A percentile compares a stretch with the other conserved stretches of the same genome.
These are phyloP conservation scores for Coccomyxa sp. DNA, from an alignment of 139 green algal species.

Conservation along the genomic window DNA sequence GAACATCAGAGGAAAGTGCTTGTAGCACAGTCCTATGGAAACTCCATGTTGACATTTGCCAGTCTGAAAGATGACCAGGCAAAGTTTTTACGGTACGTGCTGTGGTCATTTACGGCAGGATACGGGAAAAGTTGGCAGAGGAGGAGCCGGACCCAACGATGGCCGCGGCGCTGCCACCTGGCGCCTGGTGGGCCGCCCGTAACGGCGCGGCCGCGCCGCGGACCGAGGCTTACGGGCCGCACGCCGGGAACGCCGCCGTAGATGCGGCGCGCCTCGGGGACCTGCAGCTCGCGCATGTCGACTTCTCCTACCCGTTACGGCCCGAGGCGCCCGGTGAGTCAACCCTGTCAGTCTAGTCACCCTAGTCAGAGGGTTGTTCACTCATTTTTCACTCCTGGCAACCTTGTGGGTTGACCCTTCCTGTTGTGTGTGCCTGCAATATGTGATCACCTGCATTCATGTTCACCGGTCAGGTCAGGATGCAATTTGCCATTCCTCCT, in stretches of 20 bases:
- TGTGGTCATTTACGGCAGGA: slow-evolving; percentile 11
- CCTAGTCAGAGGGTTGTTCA: too few species aligned
- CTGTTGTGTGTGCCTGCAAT: too few species aligned
- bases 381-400: too few species aligned
- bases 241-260: slow-evolving; percentile 30
- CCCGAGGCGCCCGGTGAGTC: slow-evolving; percentile 27
- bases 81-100: too few species aligned
- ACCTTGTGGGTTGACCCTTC: too few species aligned
- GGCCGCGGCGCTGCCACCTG: slow-evolving; percentile 70
- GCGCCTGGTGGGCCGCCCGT: slow-evolving; percentile 57
- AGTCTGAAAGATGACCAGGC: too few species aligned
- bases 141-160: slow-evolving; percentile 67
- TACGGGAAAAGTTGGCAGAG: slow-evolving; percentile 47
- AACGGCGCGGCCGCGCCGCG: neutral
- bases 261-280: slow-evolving; percentile 37
- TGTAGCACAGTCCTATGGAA: too few species aligned
- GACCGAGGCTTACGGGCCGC: slow-evolving; percentile 17
- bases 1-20: too few species aligned
- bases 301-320: slow-evolving; percentile 72
- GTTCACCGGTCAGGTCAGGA: too few species aligned
- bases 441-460: too few species aligned
- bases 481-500: too few species aligned
- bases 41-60: too few species aligned
- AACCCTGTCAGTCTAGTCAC: neutral
- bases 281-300: slow-evolving; percentile 60